Percentiles rank a stretch among this genome's conserved stretches.
Evolutionary conservation across 73 alveolate genomes (phyloP).

Genomic region (Paramecium primaurelia): DNA sequence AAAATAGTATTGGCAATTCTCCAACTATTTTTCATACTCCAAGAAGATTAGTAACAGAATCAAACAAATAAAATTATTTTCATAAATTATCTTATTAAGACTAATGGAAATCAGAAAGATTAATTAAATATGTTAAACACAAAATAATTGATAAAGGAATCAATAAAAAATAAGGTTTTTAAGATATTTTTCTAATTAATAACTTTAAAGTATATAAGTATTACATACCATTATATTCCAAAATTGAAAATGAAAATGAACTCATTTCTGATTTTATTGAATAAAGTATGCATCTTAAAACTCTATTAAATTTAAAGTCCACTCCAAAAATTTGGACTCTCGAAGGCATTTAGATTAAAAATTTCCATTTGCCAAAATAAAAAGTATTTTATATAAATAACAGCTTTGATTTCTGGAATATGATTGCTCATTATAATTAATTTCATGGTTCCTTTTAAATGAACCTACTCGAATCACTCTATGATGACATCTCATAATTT

Average conservation of each 20-base stretch:
- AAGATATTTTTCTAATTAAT: conserved; percentile 83
- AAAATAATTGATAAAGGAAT: not conserved
- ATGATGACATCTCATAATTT: not conserved
- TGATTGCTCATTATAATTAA: not conserved
- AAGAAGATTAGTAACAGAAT: not conserved
- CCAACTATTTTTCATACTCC: not conserved
- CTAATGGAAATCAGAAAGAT: not conserved
- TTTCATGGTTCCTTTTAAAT: not conserved
- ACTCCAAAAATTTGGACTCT: conserved; percentile 81
- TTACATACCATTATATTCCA: conserved; percentile 78
- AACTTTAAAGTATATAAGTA: conserved; percentile 89
- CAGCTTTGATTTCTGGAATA: not conserved
- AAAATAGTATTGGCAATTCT: not conserved
- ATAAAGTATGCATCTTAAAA: conserved; percentile 47
- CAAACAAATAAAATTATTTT: not conserved
- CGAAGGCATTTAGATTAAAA: conserved; percentile 77
- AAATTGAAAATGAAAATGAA: conserved; percentile 82
- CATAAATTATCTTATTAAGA: not conserved
- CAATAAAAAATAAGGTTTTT: conserved; percentile 51
- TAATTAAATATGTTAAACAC: not conserved
- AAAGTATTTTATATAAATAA: not conserved
- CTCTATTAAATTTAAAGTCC: conserved; percentile 86
- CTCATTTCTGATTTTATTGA: conserved; percentile 40
- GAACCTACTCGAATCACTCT: not conserved
- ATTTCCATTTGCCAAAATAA: not conserved